These are phyloP conservation scores for Kluyveromyces starmeri DNA, from an alignment of 805 yeast species.

Conservation along the genomic window DNA sequence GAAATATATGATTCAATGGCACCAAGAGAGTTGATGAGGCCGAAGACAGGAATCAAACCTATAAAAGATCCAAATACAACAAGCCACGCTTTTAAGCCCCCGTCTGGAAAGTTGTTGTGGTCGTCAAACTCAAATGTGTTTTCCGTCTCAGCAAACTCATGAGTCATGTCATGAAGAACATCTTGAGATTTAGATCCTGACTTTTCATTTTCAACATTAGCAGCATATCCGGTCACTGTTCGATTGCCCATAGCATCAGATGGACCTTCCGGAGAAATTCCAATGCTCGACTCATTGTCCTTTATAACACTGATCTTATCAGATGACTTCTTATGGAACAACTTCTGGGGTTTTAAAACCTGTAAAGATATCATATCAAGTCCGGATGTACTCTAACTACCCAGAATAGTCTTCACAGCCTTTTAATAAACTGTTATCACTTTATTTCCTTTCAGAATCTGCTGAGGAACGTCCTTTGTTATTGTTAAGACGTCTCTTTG, in stretches of 20 bases:
- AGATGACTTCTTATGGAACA: constrained; percentile 3
- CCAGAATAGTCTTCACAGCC: too few species aligned
- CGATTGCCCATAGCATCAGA: not conserved
- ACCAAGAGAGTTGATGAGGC: constrained; percentile 54
- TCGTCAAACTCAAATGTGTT: constrained; percentile 10
- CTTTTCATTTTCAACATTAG: not conserved
- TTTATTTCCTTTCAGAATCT: too few species aligned
- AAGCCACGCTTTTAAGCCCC: constrained; percentile 48
- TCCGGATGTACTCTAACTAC: too few species aligned
- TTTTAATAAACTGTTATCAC: too few species aligned
- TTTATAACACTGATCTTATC: not conserved
- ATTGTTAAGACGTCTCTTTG: too few species aligned
- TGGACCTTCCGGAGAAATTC: not conserved
- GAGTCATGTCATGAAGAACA: not conserved
- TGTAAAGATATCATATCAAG: constrained; percentile 2
- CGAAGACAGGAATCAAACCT: constrained; percentile 51
- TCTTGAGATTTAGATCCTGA: not conserved
- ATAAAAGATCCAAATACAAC: constrained; percentile 54
- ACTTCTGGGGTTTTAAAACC: constrained; percentile 1
- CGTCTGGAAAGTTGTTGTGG: constrained; percentile 37
- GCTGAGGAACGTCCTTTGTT: too few species aligned
- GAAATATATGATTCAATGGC: constrained; percentile 57
- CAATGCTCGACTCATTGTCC: not conserved
- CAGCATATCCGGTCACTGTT: constrained; percentile 4
- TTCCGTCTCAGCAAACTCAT: constrained; percentile 6